Conservation (phyloP, 352 stramenopile genomes). For the Peronosclerospora sorghi region DNA sequence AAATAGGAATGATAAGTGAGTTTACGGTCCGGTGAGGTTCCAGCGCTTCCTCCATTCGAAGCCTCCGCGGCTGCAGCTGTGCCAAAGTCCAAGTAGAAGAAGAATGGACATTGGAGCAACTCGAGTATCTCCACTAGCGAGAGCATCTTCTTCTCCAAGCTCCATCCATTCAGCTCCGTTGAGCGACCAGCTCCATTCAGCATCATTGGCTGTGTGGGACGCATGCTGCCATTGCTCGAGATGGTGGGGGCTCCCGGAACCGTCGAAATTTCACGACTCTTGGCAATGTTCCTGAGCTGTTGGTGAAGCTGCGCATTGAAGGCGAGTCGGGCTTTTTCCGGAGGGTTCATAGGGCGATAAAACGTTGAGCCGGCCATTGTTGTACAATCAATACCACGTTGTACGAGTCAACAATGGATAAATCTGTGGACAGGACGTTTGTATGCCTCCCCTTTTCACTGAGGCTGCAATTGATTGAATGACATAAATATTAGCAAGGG, state of each 20-base stretch:
- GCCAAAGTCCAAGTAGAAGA: conserved; percentile 69
- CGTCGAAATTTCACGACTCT: conserved; percentile 40
- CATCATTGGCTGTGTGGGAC: conserved; percentile 25
- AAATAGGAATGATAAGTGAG: conserved; percentile 51
- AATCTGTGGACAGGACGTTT: too few species aligned
- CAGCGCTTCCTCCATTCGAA: conserved; percentile 12
- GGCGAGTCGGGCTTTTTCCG: conserved; percentile 44
- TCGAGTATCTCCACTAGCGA: conserved; percentile 45
- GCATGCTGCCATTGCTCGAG: conserved; percentile 31
- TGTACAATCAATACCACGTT: too few species aligned
- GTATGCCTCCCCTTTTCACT: conserved; percentile 4
- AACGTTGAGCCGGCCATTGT: conserved; percentile 33
- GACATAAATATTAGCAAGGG: too few species aligned
- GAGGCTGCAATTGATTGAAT: too few species aligned
- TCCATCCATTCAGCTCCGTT: conserved; percentile 59
- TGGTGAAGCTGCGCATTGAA: conserved; percentile 71
- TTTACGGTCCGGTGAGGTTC: conserved; percentile 30
- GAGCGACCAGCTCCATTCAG: conserved; percentile 25
- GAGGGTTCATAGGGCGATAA: conserved; percentile 35
- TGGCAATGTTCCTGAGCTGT: conserved; percentile 54
- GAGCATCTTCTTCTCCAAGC: conserved; percentile 71
- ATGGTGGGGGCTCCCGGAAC: conserved; percentile 22
- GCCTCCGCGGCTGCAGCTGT: conserved; percentile 16
- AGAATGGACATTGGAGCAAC: conserved; percentile 54
- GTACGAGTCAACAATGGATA: too few species aligned